Evolutionary conservation across 495 filamentous ascomycete species (phyloP).

Genomic region (Tuber indicum): DNA sequence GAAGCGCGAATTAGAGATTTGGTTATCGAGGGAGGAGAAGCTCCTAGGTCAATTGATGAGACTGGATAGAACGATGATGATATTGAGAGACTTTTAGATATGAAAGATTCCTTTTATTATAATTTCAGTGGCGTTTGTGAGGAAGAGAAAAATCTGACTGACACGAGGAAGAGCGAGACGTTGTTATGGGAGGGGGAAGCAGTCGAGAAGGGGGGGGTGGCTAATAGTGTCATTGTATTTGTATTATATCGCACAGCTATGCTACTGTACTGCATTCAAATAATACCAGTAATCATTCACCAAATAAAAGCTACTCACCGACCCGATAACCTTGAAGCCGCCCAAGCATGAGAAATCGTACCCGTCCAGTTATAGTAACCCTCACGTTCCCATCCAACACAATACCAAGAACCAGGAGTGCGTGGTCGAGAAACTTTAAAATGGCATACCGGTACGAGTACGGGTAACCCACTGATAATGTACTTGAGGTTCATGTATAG

Average conservation of each 20-base stretch:
- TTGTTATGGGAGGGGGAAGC: neutral
- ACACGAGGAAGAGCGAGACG: neutral
- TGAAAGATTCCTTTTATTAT: neutral
- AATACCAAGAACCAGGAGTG: neutral
- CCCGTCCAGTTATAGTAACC: neutral
- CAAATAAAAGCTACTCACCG: neutral
- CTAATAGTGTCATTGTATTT: neutral
- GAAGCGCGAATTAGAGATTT: slow-evolving; percentile 58
- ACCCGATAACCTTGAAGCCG: neutral
- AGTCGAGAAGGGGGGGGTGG: neutral
- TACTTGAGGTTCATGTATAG: neutral
- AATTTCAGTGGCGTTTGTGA: neutral
- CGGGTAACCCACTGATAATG: neutral
- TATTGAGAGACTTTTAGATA: slow-evolving; percentile 69
- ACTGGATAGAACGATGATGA: slow-evolving; percentile 74
- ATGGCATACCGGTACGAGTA: neutral
- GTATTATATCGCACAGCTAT: neutral
- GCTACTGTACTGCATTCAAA: neutral
- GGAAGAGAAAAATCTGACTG: neutral
- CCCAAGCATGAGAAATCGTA: neutral
- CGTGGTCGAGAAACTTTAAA: neutral
- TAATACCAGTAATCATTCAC: neutral
- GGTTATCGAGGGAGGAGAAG: slow-evolving; percentile 65
- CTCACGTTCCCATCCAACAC: neutral
- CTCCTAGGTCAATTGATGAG: slow-evolving; percentile 68